Evolutionary conservation across 495 filamentous ascomycete genomes (phyloP).

Genomic region (Hapsidospora chrysogenum): DNA sequence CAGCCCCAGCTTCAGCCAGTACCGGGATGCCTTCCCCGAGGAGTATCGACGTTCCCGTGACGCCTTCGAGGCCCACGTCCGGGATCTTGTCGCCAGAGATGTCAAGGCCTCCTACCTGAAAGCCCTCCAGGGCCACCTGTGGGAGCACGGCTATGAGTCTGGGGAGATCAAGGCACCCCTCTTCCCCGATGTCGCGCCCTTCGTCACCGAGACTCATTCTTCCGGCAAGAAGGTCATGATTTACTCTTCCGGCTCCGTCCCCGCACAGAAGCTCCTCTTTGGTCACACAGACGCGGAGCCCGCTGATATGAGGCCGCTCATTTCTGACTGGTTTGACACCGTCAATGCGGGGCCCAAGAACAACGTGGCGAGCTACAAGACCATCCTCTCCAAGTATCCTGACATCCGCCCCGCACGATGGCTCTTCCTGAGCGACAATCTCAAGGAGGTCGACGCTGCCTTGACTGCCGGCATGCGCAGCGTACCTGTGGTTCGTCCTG

Average conservation of each 20-base stretch:
- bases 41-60: constrained; percentile 30
- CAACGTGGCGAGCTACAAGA: constrained; percentile 40
- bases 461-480: constrained; percentile 44
- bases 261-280: constrained; percentile 58
- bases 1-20: constrained; percentile 33
- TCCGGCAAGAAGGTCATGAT: constrained; percentile 37
- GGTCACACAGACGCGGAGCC: constrained; percentile 38
- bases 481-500: constrained; percentile 42
- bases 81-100: constrained; percentile 46
- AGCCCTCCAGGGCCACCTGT: constrained; percentile 56
- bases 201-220: constrained; percentile 32
- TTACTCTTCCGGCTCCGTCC: constrained; percentile 55
- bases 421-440: constrained; percentile 57
- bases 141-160: constrained; percentile 43
- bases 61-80: constrained; percentile 38
- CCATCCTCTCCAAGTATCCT: constrained; percentile 31
- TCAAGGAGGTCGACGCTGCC: constrained; percentile 51
- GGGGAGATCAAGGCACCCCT: constrained; percentile 46
- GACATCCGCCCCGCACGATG: constrained; percentile 24
- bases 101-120: constrained; percentile 55
- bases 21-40: constrained; percentile 45
- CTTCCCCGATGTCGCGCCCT: constrained; percentile 46
- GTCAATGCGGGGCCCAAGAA: constrained; percentile 56
- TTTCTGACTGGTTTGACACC: constrained; percentile 52
- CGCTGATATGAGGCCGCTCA: constrained; percentile 35